Percentiles rank a stretch among this genome's conserved stretches.
Evolutionary conservation across 2,329 filamentous ascomycete species (phyloP).

Genomic region (Ophiostoma perfectum): DNA sequence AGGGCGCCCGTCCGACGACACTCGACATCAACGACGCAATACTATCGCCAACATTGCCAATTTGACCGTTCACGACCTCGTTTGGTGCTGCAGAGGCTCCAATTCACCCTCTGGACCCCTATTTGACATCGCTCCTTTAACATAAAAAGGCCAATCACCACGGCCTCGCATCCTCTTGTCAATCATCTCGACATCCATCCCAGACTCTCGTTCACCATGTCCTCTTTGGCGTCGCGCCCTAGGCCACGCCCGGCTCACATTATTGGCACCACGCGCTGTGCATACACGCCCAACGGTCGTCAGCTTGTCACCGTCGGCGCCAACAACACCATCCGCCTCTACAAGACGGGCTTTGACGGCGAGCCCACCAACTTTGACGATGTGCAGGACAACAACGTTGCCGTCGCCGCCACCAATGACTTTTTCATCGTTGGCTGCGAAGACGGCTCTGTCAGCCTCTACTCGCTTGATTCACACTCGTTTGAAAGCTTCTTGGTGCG

Average conservation of each 20-base stretch:
- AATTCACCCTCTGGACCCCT: not conserved
- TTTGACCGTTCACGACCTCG: not conserved
- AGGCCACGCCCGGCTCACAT: constrained; percentile 70
- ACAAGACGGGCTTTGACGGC: constrained; percentile 83
- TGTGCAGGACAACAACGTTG: constrained; percentile 77
- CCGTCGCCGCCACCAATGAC: constrained; percentile 68
- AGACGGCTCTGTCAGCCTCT: constrained; percentile 92
- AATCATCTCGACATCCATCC: not conserved
- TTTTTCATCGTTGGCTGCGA: constrained; percentile 88
- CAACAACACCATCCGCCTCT: constrained; percentile 90
- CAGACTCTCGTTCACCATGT: constrained; percentile 9
- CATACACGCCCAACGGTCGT: constrained; percentile 83
- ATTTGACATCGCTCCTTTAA: too few species aligned
- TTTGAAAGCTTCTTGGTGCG: constrained; percentile 81
- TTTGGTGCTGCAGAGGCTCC: not conserved
- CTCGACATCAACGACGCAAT: not conserved
- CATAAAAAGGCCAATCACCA: not conserved
- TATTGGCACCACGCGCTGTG: constrained; percentile 76
- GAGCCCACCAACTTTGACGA: constrained; percentile 92
- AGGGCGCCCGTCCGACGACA: not conserved
- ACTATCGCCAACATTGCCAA: not conserved
- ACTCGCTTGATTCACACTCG: constrained; percentile 66
- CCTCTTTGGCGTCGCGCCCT: constrained; percentile 41
- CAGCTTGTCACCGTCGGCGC: constrained; percentile 86
- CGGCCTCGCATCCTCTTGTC: not conserved